Conservation (phyloP, 345 rosid genomes). For the Arabidopsis arenosa region DNA sequence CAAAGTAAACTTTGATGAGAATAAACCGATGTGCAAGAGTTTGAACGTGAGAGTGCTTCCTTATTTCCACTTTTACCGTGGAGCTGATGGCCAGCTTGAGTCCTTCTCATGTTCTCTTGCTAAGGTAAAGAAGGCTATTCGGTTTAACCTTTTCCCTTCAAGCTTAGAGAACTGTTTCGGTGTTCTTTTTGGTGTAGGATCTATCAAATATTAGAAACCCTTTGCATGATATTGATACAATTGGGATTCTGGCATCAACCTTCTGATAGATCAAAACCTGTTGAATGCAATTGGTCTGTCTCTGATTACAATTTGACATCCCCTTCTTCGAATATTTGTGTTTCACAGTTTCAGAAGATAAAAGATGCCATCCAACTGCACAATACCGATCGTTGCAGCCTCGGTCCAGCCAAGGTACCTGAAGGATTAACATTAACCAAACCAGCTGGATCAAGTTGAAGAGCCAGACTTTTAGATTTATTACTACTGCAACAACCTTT, state of each 20-base stretch:
- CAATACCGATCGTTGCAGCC: conserved; percentile 64
- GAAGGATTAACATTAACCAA: conserved; percentile 60
- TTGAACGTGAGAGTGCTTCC: conserved; percentile 91
- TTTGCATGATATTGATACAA: not conserved
- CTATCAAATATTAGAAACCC: not conserved
- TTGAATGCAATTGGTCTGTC: conserved; percentile 13
- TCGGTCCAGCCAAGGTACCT: conserved; percentile 61
- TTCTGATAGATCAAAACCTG: not conserved
- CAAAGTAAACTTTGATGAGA: conserved; percentile 90
- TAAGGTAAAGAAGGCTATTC: conserved; percentile 57
- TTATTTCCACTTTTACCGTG: conserved; percentile 88
- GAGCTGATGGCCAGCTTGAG: conserved; percentile 82
- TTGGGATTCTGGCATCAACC: not conserved
- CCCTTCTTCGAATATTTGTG: not conserved
- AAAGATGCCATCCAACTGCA: conserved; percentile 79
- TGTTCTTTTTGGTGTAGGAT: not conserved
- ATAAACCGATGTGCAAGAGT: conserved; percentile 90
- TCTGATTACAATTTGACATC: conserved; percentile 23
- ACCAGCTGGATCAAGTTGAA: conserved; percentile 51
- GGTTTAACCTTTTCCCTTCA: conserved; percentile 1
- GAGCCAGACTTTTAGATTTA: conserved; percentile 5
- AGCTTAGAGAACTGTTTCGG: not conserved
- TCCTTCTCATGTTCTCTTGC: conserved; percentile 92
- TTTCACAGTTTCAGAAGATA: conserved; percentile 81
- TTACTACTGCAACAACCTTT: conserved; percentile 33